Evolutionary conservation across 352 stramenopile species (phyloP), one percentile per base, ranked within the genome.

Genomic region (Globisporangium heterothallicum): DNA sequence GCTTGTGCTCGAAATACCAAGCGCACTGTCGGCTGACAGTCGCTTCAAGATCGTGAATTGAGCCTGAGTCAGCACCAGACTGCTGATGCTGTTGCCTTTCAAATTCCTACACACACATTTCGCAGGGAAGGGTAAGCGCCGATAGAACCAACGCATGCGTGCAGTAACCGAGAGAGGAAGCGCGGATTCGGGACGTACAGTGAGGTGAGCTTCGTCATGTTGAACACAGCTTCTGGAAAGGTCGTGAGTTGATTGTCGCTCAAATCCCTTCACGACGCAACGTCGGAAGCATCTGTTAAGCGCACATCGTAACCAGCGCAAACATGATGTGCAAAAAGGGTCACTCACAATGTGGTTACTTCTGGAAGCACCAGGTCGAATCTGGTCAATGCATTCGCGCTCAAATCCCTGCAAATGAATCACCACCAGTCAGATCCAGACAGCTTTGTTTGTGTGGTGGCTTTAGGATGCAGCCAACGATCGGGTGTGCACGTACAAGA

Each of bases 151-250:
- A n/a, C n/a, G n/a, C n/a, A n/a, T n/a, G n/a, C n/a, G n/a, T n/a
- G n/a, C n/a, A n/a, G 19, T 22, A 16, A 42, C 24, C 6, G 22
- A 34, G 9, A 26, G 8, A 30, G 10, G n/a, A n/a, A n/a, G n/a
- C n/a, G n/a, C n/a, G 19, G 2, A 14, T 12, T 7, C 18, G n/a
- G 5, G 24, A 73, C 74, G 49, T 55, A 86, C 76, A 90, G 47
- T n/a, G 68, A 60, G 6, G 67, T 79, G 55, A 90, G 76, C 50
- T 81, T 77, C 10, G 66, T 68, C 74, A 88, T 86, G 51, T 81
- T 79, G 63, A 88, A 90, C 8, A 90, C 69, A 3, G 47, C 58
- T 6, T 50, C 64, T 13, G 73, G 65, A 51, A 90, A 90, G 9
- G 60, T 66, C 0, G 68, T 77, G 53, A 90, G 42, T 19, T 61